Percentiles rank a stretch among this genome's conserved stretches.
These are phyloP conservation scores for Mrakia frigida DNA, from an alignment of 768 basidiomycete species.

Conservation along the genomic window DNA sequence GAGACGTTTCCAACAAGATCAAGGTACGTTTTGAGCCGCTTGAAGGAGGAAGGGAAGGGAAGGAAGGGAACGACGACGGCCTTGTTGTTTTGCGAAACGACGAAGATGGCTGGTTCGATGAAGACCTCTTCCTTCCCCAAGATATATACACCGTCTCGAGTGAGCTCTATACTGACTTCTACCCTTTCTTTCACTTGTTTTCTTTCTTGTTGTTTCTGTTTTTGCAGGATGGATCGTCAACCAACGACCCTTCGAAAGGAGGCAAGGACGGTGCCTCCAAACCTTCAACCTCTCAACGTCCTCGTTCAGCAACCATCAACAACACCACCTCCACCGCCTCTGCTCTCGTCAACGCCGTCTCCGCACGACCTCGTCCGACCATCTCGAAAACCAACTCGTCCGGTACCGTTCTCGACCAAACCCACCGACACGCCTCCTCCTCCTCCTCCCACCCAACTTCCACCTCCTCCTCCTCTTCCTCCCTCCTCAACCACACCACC, in stretches of 20 bases:
- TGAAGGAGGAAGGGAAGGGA: not conserved
- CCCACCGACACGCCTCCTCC: not conserved
- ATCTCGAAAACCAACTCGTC: constrained; percentile 22
- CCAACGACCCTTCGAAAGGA: constrained; percentile 2
- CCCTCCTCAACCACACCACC: not conserved
- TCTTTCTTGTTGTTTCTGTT: not conserved
- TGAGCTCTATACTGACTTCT: not conserved
- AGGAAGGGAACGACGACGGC: not conserved
- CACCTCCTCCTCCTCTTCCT: not conserved
- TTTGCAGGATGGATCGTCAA: not conserved
- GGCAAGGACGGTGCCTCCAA: constrained; percentile 1
- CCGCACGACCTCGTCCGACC: not conserved
- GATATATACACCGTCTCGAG: too few relatives aligned
- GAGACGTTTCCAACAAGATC: constrained; percentile 72
- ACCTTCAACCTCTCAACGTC: not conserved
- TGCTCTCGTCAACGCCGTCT: constrained; percentile 5
- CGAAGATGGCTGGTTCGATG: not conserved
- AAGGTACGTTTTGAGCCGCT: constrained; percentile 53
- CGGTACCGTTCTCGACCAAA: constrained; percentile 7
- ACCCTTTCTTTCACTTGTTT: not conserved
- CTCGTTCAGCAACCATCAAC: constrained; percentile 14
- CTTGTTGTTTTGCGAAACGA: constrained; percentile 7
- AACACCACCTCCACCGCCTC: not conserved
- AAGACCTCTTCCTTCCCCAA: not conserved
- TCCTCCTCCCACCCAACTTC: not conserved